phyloP scores from a whole-genome alignment of 2,329 filamentous ascomycete genomes.

The Fonsecaea monophora region DNA sequence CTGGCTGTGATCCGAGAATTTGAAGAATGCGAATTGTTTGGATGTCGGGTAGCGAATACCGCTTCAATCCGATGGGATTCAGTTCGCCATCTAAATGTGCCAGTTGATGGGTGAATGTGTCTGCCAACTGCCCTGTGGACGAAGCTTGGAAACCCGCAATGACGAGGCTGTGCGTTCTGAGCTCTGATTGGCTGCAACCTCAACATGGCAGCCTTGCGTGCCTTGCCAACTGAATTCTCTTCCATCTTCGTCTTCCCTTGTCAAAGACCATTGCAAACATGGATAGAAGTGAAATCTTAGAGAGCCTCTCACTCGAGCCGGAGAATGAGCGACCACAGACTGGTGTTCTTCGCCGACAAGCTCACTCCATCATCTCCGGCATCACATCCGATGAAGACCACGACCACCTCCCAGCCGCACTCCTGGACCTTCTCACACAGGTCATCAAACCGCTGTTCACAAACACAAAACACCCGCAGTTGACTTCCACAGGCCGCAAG shows the following conservation, averaged over 20 bases:
- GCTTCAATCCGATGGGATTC: background rate
- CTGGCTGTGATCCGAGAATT: no score
- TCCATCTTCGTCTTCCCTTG: background rate
- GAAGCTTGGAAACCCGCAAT: background rate
- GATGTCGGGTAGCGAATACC: no score
- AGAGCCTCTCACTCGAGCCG: background rate
- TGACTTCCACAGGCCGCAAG: constrained; percentile 54
- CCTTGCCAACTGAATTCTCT: background rate
- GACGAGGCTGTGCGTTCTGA: background rate
- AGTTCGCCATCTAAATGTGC: background rate
- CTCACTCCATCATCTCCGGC: constrained; percentile 6
- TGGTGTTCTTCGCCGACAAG: constrained; percentile 3
- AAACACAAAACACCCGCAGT: constrained; percentile 49
- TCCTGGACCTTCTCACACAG: constrained; percentile 37
- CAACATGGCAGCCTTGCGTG: background rate
- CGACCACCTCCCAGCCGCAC: constrained; percentile 26
- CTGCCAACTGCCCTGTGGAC: background rate
- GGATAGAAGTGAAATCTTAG: background rate
- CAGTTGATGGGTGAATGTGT: background rate
- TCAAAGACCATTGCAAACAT: background rate
- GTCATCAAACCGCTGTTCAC: constrained; percentile 52
- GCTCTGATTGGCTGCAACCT: background rate
- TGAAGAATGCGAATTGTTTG: no score
- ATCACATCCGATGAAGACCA: background rate
- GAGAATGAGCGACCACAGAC: constrained; percentile 2